Evolutionary conservation across 2,329 filamentous ascomycete species (phyloP), one percentile per base, ranked within the genome.

Genomic region (Colletotrichum noveboracense): DNA sequence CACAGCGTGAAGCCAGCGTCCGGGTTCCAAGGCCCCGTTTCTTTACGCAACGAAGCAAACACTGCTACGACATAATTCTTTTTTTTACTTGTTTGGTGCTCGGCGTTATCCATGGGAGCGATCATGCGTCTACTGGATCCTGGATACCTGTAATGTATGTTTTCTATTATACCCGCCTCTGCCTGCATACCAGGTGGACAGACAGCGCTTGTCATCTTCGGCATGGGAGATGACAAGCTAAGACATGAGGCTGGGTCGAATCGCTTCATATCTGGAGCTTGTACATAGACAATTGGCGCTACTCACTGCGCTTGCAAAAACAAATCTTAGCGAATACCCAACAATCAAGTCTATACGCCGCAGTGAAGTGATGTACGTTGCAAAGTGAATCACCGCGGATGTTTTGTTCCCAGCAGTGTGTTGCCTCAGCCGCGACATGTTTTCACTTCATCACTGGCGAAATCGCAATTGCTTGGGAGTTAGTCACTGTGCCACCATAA

Each of bases 11-110:
- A 84, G 56, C 84, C 87, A n/a, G 76, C 81, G 6, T 36, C 79
- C 13, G 87, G 87, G 5, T 92, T 93, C 78, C 87, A 92, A 80
- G 91, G 91, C 0, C 90, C 91, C 2, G 84, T 86, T 26, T 82
- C 88, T 12, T 78, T 91, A 73, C 86, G 86, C 66, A 84, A 81
- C 48, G 81, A 83, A 76, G 52, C 72, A 34, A 73, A 66, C 43
- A 70, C 68, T 58, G n/a, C 74, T 38, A 70, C 68, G 70, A 73
- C 74, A 55, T 76, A 76, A 68, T 62, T 24, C 10, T 34, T 71
- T 60, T 26, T 48, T 61, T 72, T 18, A 24, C 60, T 70, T 26
- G 36, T 58, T 61, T 64, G 24, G 38, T 56, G 56, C 66, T 55
- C 28, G 74, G 69, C 74, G 76, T 76, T 70, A 14, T 32, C 43